Evolutionary conservation across 2,329 filamentous ascomycete genomes (phyloP), one percentile per base, ranked within the genome.

Genomic region (Fusarium anthophilum): DNA sequence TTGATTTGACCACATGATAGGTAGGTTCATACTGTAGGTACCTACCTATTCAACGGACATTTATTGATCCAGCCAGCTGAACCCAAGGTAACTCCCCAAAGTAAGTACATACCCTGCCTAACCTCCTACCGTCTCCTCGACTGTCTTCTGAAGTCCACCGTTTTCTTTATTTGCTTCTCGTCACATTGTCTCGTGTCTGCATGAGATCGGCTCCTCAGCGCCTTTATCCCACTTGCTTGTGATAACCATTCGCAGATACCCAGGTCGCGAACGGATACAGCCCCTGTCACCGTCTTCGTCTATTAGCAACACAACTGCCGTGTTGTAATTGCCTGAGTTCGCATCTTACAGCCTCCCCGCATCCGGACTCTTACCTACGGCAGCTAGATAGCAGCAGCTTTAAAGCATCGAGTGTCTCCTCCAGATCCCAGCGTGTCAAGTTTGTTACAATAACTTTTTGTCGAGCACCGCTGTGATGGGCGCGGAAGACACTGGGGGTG

Each of bases 1-100:
- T 73, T 57, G 63, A 53, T 72, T 65, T 53, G 61, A 63, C 71
- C 76, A 77, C 73, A 72, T 78, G 76, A 78, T 75, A 75, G 62
- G 51, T 75, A 75, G 62, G 51, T 63, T 62, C 59, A 50, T 35
- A 35, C 32, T 35, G 32, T 12, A 30, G 30, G 11, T 35, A 35
- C 32, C 32, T 35, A 35, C 6, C 13, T 43, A 13, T 50, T 41
- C 57, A 28, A 30, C 67, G 67, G 67, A 59, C 45, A 65, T 70
- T 70, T 70, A 41, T 70, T 70, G 66, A 70, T 70, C 67, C 67
- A 59, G 45, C 35, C 54, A 30, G 48, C 44, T 28, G 18, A 28
- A 28, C 26, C 44, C 13, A 47, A 47, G 44, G 26, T 28, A 66
- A 58, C 59, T 35, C 39, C 22, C 51, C 47, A 15, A 43, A 57